A percentile compares a stretch with the other conserved stretches of the same genome.
These are phyloP conservation scores for Phaeosphaeria sp. DNA, from an alignment of 2,329 filamentous ascomycete genomes.

Conservation along the genomic window DNA sequence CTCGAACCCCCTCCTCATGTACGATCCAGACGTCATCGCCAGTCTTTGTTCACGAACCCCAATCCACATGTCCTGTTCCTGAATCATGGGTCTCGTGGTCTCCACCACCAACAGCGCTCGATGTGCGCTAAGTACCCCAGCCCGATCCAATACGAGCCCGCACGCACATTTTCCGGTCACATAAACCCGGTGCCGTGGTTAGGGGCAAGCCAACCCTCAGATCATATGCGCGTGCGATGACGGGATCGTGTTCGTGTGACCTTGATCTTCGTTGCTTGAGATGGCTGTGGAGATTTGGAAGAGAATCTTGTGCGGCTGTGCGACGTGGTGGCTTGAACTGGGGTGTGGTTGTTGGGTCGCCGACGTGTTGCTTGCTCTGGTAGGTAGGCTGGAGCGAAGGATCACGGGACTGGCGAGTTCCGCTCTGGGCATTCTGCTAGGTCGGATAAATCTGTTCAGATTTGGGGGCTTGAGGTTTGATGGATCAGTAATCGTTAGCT, in stretches of 20 bases:
- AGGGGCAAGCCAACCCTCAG: neutral
- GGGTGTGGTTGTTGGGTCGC: constrained; percentile 1
- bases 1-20: neutral
- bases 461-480: neutral
- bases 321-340: neutral
- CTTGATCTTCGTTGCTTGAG: neutral
- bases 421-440: neutral
- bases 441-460: neutral
- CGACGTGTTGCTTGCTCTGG: neutral
- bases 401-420: neutral
- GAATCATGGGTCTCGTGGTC: neutral
- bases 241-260: neutral
- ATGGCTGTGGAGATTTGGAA: neutral
- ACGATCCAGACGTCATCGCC: neutral
- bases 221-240: neutral
- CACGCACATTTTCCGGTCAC: neutral
- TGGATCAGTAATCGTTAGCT: neutral
- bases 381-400: neutral
- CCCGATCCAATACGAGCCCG: neutral
- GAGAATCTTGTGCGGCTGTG: neutral
- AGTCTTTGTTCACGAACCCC: neutral
- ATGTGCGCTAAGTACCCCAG: neutral
- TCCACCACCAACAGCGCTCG: neutral
- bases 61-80: neutral
- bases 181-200: neutral